These are phyloP conservation scores for Amphibolis antarctica DNA, from an alignment of 106 monocot genomes.

Conservation along the genomic window DNA sequence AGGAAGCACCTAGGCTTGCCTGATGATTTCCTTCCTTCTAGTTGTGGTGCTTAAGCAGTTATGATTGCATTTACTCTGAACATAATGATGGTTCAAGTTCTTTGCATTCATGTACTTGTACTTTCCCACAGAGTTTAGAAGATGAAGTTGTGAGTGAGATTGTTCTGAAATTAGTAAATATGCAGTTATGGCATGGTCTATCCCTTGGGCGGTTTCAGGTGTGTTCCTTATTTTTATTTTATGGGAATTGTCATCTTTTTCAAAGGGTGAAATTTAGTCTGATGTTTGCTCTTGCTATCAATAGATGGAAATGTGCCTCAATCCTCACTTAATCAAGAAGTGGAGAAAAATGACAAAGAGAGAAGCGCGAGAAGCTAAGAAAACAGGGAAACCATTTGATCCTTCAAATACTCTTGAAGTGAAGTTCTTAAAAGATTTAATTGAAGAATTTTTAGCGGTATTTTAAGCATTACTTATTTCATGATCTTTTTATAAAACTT, in stretches of 20 bases:
- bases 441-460: slow-evolving; percentile 96
- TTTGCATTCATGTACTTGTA: neutral
- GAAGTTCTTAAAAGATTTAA: slow-evolving; percentile 65
- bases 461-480: slow-evolving; percentile 5
- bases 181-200: slow-evolving; percentile 81
- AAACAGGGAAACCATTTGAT: slow-evolving; percentile 46
- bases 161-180: slow-evolving; percentile 83
- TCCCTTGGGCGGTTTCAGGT: slow-evolving; percentile 92
- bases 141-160: slow-evolving; percentile 91
- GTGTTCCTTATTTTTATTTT: neutral
- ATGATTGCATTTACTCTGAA: neutral
- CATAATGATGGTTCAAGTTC: neutral
- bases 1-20: too few species aligned
- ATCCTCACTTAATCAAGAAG: slow-evolving; percentile 86
- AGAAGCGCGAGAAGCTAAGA: slow-evolving; percentile 74
- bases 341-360: slow-evolving; percentile 89
- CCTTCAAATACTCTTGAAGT: slow-evolving; percentile 60
- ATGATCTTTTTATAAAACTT: neutral
- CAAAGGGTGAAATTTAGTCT: neutral
- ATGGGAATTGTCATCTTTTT: neutral
- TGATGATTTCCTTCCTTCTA: too few species aligned
- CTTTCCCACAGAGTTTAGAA: slow-evolving; percentile 76
- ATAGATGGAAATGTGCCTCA: slow-evolving; percentile 89
- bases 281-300: slow-evolving; percentile 8
- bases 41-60: too few species aligned